Conservation (phyloP, 306 rosid species). For the Fragaria vesca region DNA sequence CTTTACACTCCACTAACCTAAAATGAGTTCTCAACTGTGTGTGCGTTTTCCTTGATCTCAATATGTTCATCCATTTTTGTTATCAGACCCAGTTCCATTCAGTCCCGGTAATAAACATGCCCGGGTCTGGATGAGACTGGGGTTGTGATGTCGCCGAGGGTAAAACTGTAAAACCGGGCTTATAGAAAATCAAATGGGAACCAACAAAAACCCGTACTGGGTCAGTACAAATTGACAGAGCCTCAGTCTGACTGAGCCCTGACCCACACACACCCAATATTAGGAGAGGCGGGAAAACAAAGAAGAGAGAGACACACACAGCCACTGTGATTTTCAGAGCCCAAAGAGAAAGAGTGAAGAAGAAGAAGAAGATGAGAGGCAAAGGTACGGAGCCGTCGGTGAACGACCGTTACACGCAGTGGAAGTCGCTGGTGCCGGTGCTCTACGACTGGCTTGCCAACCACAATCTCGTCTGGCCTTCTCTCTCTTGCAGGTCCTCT, state of each 20-base stretch:
- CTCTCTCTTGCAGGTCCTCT: constrained; percentile 84
- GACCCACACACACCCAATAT: background rate
- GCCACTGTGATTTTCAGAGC: background rate
- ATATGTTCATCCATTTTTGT: too few species aligned
- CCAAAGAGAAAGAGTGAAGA: background rate
- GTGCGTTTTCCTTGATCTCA: too few species aligned
- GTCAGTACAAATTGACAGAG: background rate
- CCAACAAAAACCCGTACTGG: background rate
- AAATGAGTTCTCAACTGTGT: too few species aligned
- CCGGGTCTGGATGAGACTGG: too few species aligned
- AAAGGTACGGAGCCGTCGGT: constrained; percentile 30
- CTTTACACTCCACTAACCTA: too few species aligned
- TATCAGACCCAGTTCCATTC: too few species aligned
- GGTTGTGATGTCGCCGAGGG: background rate
- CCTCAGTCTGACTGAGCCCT: background rate
- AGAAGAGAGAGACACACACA: background rate
- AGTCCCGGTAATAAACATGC: too few species aligned
- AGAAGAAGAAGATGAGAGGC: constrained; percentile 19
- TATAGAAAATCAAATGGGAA: too few species aligned
- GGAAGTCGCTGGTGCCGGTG: constrained; percentile 85
- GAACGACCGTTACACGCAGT: constrained; percentile 57
- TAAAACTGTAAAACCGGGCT: background rate
- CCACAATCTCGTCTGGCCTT: constrained; percentile 97
- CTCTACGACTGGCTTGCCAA: constrained; percentile 96
- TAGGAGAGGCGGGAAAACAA: constrained; percentile 10